phyloP scores from a whole-genome alignment of 208 protist genomes.

The Wallacemonas sp. region DNA sequence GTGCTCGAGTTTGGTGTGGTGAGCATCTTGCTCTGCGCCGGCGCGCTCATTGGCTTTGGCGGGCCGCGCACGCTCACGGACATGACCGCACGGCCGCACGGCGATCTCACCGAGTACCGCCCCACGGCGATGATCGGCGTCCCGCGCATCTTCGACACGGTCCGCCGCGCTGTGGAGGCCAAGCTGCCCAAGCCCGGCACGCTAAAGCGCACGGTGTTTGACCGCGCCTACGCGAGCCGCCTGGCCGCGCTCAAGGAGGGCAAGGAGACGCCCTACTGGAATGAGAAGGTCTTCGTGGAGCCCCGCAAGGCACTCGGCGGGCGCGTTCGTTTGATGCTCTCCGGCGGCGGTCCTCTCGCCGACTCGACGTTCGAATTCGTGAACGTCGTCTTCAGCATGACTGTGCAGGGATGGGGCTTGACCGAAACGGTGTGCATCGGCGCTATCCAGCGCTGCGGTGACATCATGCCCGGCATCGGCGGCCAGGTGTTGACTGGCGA shows the following conservation, averaged over 20 bases:
- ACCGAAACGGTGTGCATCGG: constrained; percentile 62
- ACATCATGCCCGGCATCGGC: constrained; percentile 19
- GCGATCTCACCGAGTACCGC: constrained; percentile 46
- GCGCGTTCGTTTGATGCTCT: constrained; percentile 41
- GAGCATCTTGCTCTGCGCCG: constrained; percentile 39
- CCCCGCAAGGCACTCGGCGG: constrained; percentile 41
- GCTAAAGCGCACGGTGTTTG: constrained; percentile 43
- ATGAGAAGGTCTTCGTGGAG: constrained; percentile 55
- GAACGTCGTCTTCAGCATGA: constrained; percentile 35
- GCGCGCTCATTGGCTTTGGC: constrained; percentile 44
- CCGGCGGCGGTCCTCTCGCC: constrained; percentile 53
- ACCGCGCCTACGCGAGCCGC: constrained; percentile 39
- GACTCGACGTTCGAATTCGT: constrained; percentile 47
- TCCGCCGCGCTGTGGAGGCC: constrained; percentile 46
- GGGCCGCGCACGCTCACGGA: constrained; percentile 41
- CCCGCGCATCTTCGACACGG: constrained; percentile 54
- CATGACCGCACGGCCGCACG: constrained; percentile 35
- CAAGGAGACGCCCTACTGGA: constrained; percentile 50
- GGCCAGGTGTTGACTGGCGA: constrained; percentile 33
- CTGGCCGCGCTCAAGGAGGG: constrained; percentile 32
- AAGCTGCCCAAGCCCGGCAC: constrained; percentile 32
- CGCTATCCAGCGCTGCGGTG: constrained; percentile 28
- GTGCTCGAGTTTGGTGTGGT: constrained; percentile 65
- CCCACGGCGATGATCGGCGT: constrained; percentile 53
- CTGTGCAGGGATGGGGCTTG: constrained; percentile 63